Percentiles rank a stretch among this genome's conserved stretches.
Evolutionary conservation across 768 basidiomycete species (phyloP).

Genomic region (Leccinum rimulosum): DNA sequence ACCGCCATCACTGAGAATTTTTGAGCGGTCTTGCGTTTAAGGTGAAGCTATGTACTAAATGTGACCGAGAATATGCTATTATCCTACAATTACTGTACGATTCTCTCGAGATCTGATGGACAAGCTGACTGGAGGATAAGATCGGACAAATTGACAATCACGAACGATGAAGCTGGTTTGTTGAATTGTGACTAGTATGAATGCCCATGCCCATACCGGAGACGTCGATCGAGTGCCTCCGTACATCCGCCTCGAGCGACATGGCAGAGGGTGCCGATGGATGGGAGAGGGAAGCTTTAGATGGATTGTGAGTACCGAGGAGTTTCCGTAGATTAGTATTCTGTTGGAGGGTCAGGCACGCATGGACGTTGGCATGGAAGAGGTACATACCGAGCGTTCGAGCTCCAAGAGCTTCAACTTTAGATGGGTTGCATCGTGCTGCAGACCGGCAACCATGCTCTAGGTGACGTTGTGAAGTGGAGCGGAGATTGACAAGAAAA

Average conservation of each 20-base stretch:
- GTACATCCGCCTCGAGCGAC: conserved; percentile 32
- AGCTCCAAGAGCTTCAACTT: conserved; percentile 67
- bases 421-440: conserved; percentile 58
- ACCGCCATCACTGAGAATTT: not conserved
- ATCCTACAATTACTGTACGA: conserved; percentile 21
- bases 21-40: not conserved
- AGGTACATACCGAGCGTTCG: conserved; percentile 52
- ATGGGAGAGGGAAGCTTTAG: conserved; percentile 16
- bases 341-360: conserved; percentile 8
- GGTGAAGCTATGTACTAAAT: conserved; percentile 8
- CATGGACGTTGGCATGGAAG: not conserved
- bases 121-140: not conserved
- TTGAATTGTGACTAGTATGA: conserved; percentile 11
- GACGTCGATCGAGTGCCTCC: conserved; percentile 32
- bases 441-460: conserved; percentile 74
- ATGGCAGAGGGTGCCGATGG: conserved; percentile 28
- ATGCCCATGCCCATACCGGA: conserved; percentile 33
- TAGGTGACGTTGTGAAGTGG: conserved; percentile 23
- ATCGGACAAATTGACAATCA: not conserved
- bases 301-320: conserved; percentile 26
- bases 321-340: conserved; percentile 34
- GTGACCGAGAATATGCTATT: conserved; percentile 12
- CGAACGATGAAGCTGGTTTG: conserved; percentile 10
- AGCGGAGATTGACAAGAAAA: not conserved
- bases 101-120: conserved; percentile 1